Percentiles rank a stretch among this genome's conserved stretches.
Conservation (phyloP, 805 yeast genomes). For the Wickerhamiella brachini region DNA sequence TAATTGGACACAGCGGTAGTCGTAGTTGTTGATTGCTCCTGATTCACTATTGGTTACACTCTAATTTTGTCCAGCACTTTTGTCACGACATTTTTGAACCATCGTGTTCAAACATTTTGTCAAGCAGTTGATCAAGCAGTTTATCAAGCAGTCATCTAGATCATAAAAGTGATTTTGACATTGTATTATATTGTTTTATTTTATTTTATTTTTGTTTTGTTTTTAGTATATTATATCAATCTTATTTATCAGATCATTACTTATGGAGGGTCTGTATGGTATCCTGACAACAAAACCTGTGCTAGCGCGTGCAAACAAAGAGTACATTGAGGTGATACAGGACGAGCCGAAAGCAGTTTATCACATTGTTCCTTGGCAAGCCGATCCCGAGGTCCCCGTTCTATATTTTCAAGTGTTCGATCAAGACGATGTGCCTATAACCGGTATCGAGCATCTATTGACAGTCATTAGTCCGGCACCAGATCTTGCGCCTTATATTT, state of each 20-base stretch:
- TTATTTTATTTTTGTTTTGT: too few relatives aligned
- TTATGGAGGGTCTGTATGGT: neutral
- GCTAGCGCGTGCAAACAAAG: neutral
- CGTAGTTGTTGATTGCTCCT: too few relatives aligned
- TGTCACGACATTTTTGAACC: too few relatives aligned
- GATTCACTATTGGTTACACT: too few relatives aligned
- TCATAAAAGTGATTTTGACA: too few relatives aligned
- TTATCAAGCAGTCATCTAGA: too few relatives aligned
- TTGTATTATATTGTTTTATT: too few relatives aligned
- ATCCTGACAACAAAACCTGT: neutral
- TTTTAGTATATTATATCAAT: too few relatives aligned
- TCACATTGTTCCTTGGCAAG: slow-evolving; percentile 19
- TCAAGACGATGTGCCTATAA: slow-evolving; percentile 7
- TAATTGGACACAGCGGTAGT: too few relatives aligned
- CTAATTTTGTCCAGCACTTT: too few relatives aligned
- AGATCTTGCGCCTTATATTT: slow-evolving; percentile 5
- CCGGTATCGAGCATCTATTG: slow-evolving; percentile 7
- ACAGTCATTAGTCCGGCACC: neutral
- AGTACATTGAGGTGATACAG: slow-evolving; percentile 1
- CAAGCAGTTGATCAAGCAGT: too few relatives aligned
- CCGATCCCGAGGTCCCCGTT: slow-evolving; percentile 21
- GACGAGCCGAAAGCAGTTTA: slow-evolving; percentile 5
- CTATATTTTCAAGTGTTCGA: slow-evolving; percentile 16
- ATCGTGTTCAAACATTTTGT: too few relatives aligned
- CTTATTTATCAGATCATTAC: neutral